Base-by-base conservation (phyloP, 306 rosid species). In the Senna siamea region DNA sequence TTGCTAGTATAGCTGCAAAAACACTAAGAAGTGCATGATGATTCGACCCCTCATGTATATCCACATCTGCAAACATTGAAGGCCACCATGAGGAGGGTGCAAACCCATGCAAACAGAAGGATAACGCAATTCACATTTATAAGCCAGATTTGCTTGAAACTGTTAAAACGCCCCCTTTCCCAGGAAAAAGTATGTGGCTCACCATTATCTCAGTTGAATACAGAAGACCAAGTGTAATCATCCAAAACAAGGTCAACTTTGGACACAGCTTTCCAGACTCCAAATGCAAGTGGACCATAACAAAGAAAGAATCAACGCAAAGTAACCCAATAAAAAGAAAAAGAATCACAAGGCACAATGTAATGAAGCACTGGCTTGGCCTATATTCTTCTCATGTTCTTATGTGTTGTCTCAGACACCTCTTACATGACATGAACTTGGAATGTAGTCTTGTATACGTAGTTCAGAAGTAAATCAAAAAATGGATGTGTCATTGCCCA, bases 141-240 rank as follows among this genome's bases (percentile, higher is more conserved):
- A 18, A 75, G 54, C 54, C 55, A 19, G 78, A 22, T 62, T 61
- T 73, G 44, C 64, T 53, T 20, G 59, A 30, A 68, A 50, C 51
- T 68, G 32, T 47, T 19, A 18, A 67, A 50, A 47, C 4, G 18
- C 9, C 50, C 7, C 23, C 50, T 38, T 38, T n/a, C 50, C 50
- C 12, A 9, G 68, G 66, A 37, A 37, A 61, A 61, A 26, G 19
- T 4, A 61, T 35, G 8, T 11, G 10, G 20, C 22, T 6, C 5
- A 9, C 43, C 38, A 26, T 34, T 20, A 59, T 30, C n/a, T 9
- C 32, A 54, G 20, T 0, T 19, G 34, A 54, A 19, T n/a, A n/a
- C n/a, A n/a, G n/a, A n/a, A n/a, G n/a, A n/a, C n/a, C n/a, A n/a
- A n/a, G n/a, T n/a, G n/a, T n/a, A n/a, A n/a, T n/a, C n/a, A n/a